Conservation (phyloP, 2,329 filamentous ascomycete genomes). For the Colletotrichum camelliae region DNA sequence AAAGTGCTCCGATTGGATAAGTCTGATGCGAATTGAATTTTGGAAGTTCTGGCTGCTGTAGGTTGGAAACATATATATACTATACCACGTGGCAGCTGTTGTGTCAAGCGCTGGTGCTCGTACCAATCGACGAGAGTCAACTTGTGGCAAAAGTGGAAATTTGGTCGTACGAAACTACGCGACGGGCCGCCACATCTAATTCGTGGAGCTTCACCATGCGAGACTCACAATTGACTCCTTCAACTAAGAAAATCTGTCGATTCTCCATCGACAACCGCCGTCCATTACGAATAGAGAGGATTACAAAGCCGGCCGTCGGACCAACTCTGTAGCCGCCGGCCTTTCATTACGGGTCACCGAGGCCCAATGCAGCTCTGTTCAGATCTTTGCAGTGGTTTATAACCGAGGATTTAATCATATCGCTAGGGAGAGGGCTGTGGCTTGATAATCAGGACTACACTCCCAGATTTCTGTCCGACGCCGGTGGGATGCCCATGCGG, state of each 20-base stretch:
- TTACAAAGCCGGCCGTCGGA: neutral
- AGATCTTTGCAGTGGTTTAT: neutral
- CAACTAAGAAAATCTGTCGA: neutral
- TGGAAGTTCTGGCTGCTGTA: neutral
- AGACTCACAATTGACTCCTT: neutral
- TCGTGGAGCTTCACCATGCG: neutral
- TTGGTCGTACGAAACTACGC: neutral
- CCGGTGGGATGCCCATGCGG: neutral
- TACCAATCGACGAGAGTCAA: neutral
- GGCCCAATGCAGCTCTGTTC: neutral
- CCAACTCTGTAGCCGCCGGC: neutral
- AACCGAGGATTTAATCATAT: neutral
- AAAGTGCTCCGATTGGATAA: neutral
- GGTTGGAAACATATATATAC: neutral
- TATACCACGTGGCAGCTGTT: neutral
- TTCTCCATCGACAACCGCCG: neutral
- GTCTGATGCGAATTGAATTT: too few species aligned
- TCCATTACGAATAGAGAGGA: neutral
- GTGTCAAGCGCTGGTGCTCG: neutral
- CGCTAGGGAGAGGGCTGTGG: neutral
- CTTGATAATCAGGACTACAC: neutral
- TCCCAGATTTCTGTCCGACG: neutral
- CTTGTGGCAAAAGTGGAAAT: neutral
- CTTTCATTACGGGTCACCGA: neutral
- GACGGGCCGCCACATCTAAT: neutral